Evolutionary conservation across 805 yeast species (phyloP).

Genomic region (Priceomyces haplophilus): DNA sequence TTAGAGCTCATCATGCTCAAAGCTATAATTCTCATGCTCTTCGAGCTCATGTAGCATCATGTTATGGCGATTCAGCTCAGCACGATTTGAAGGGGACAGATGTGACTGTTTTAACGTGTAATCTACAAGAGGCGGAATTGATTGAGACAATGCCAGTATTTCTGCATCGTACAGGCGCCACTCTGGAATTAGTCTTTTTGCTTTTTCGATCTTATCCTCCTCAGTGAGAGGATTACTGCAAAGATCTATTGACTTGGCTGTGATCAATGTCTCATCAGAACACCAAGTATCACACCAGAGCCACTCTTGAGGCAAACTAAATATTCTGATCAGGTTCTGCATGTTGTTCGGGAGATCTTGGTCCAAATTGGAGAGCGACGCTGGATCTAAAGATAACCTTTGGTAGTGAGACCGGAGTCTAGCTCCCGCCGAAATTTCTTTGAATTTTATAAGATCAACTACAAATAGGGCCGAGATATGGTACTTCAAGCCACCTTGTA

Average conservation of each 20-base stretch:
- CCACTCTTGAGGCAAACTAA: constrained; percentile 79
- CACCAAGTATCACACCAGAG: constrained; percentile 96
- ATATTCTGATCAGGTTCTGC: constrained; percentile 65
- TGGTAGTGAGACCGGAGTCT: constrained; percentile 81
- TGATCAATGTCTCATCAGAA: constrained; percentile 53
- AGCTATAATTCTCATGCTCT: not conserved
- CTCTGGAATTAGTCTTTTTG: constrained; percentile 73
- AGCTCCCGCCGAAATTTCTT: constrained; percentile 74
- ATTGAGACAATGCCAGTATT: constrained; percentile 22
- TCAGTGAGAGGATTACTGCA: constrained; percentile 82
- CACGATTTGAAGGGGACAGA: too few species aligned
- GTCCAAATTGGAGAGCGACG: constrained; percentile 77
- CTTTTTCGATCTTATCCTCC: constrained; percentile 74
- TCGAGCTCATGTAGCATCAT: not conserved
- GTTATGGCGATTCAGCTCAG: too few species aligned
- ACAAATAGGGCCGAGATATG: constrained; percentile 85
- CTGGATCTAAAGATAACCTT: constrained; percentile 71
- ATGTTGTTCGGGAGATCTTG: constrained; percentile 92
- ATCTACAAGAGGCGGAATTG: too few species aligned
- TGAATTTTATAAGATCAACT: constrained; percentile 67
- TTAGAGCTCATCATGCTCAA: constrained; percentile 8
- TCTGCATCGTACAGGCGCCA: constrained; percentile 68
- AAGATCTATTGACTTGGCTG: constrained; percentile 77
- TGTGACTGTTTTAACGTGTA: too few species aligned
- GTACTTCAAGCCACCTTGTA: constrained; percentile 59